Evolutionary conservation across 345 rosid species (phyloP).

Genomic region (Citrus reticulata): DNA sequence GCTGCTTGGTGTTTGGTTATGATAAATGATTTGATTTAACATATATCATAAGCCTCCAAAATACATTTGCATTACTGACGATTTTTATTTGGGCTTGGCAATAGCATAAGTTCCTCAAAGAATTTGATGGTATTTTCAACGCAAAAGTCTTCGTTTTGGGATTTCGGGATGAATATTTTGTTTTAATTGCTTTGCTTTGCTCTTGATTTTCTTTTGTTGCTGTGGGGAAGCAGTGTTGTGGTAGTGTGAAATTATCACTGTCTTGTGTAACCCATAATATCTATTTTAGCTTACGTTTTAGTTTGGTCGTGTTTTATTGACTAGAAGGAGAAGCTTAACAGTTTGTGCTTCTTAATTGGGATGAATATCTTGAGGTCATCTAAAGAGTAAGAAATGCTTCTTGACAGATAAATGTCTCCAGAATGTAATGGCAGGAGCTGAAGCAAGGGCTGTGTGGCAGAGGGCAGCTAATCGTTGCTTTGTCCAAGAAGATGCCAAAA

Average conservation of each 20-base stretch:
- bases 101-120: background rate
- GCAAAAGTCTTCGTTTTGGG: background rate
- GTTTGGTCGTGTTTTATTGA: background rate
- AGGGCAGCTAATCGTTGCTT: constrained; percentile 87
- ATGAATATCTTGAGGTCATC: background rate
- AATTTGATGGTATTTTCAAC: background rate
- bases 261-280: background rate
- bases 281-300: background rate
- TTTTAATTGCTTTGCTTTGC: background rate
- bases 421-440: constrained; percentile 77
- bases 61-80: background rate
- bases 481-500: constrained; percentile 96
- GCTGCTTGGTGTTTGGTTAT: background rate
- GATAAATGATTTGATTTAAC: background rate
- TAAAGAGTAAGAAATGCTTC: background rate
- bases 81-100: background rate
- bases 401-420: constrained; percentile 39
- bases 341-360: background rate
- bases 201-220: background rate
- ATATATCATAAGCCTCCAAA: background rate
- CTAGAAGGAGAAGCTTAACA: background rate
- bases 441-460: constrained; percentile 93
- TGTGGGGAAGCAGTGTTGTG: background rate
- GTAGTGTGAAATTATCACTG: background rate
- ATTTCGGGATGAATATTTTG: background rate